Percentiles rank a stretch among this genome's conserved stretches.
These are phyloP conservation scores for Thelonectria rubi DNA, from an alignment of 2,329 filamentous ascomycete species.

Conservation along the genomic window DNA sequence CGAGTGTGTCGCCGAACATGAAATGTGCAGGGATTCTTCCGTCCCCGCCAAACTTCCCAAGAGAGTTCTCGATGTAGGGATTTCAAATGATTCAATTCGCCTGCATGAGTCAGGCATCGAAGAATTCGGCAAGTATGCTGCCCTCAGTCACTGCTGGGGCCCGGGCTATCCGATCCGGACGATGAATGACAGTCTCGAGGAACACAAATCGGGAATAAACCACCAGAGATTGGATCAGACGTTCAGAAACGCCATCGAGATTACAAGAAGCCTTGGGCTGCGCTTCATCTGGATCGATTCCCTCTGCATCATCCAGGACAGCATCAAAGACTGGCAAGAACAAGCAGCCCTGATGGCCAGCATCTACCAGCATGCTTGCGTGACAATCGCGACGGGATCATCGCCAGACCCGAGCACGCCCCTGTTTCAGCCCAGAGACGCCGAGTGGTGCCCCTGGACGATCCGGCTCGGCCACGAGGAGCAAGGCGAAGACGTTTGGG, in stretches of 20 bases:
- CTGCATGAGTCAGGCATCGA: neutral
- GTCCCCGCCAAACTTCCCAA: neutral
- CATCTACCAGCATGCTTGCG: slow-evolving; percentile 9
- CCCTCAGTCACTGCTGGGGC: slow-evolving; percentile 16
- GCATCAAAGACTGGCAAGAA: slow-evolving; percentile 9
- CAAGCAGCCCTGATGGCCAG: slow-evolving; percentile 15
- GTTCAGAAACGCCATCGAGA: slow-evolving; percentile 11
- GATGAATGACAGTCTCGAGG: slow-evolving; percentile 1
- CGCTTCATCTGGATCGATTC: slow-evolving; percentile 17
- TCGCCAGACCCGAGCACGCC: slow-evolving; percentile 6
- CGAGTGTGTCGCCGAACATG: neutral
- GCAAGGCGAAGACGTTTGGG: neutral
- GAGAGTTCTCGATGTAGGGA: slow-evolving; percentile 6
- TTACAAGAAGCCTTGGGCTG: slow-evolving; percentile 1
- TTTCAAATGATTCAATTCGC: neutral
- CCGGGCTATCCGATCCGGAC: slow-evolving; percentile 4
- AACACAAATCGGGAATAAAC: neutral
- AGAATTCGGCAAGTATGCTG: slow-evolving; percentile 1
- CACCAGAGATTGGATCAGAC: neutral
- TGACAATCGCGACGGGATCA: slow-evolving; percentile 6
- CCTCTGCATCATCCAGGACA: slow-evolving; percentile 17
- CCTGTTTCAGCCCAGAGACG: neutral
- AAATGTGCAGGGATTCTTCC: neutral
- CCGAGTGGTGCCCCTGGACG: neutral
- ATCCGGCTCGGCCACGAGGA: neutral